Evolutionary conservation across 768 basidiomycete species (phyloP).

Genomic region (Suillus paluster): DNA sequence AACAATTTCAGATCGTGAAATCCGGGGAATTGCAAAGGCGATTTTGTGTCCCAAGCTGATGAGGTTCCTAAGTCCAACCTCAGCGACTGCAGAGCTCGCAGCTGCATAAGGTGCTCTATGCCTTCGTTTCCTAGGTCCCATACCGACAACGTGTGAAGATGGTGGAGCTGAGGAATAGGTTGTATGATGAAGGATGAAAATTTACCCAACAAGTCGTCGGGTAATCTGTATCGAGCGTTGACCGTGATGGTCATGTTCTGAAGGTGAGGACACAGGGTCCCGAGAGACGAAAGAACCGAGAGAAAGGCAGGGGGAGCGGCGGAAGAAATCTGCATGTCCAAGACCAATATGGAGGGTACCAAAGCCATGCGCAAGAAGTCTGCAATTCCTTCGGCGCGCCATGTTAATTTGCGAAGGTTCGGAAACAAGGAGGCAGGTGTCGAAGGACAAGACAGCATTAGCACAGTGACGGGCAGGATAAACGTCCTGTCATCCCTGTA

Average conservation of each 20-base stretch:
- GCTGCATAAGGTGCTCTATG: background rate
- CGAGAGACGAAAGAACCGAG: background rate
- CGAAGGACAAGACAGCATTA: conserved; percentile 19
- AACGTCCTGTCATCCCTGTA: too few relatives aligned
- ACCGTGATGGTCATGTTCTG: background rate
- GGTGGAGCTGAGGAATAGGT: background rate
- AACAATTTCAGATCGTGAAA: background rate
- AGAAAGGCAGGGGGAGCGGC: background rate
- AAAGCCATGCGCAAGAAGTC: conserved; percentile 28
- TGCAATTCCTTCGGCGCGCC: conserved; percentile 25
- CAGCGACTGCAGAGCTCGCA: background rate
- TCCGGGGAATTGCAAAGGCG: background rate
- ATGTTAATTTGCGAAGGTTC: conserved; percentile 21
- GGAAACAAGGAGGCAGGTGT: conserved; percentile 23
- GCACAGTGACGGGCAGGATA: background rate
- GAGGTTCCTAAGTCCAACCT: background rate
- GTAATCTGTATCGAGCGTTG: background rate
- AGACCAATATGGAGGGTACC: conserved; percentile 16
- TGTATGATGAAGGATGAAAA: background rate
- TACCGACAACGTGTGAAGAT: background rate
- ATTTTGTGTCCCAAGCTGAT: background rate
- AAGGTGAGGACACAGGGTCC: background rate
- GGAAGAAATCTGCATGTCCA: background rate
- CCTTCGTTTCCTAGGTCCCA: background rate
- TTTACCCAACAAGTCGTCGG: background rate